Conservation (phyloP, 768 basidiomycete genomes). For the Phaeotremella skinneri region DNA sequence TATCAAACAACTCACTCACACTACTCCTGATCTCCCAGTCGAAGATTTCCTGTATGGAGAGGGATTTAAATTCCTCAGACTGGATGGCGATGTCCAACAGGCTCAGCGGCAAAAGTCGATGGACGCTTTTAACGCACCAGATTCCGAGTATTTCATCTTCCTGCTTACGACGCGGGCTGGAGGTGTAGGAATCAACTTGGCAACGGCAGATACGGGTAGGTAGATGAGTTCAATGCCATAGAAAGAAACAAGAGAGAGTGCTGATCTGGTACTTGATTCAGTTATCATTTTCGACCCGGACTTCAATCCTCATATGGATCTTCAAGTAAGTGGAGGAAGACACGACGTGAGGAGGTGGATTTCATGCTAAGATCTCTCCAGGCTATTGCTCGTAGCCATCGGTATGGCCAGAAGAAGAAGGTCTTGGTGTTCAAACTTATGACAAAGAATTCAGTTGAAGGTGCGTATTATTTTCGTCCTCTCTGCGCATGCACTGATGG, state of each 20-base stretch:
- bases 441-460: constrained; percentile 91
- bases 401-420: constrained; percentile 91
- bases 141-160: constrained; percentile 86
- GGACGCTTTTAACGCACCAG: constrained; percentile 87
- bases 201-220: constrained; percentile 79
- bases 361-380: constrained; percentile 53
- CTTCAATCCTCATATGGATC: constrained; percentile 90
- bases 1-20: no score
- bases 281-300: constrained; percentile 75
- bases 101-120: constrained; percentile 85
- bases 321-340: constrained; percentile 65
- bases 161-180: constrained; percentile 89
- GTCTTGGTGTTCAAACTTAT: constrained; percentile 94
- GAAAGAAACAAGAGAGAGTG: background rate
- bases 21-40: constrained; percentile 53
- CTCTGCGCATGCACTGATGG: background rate
- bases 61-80: constrained; percentile 70
- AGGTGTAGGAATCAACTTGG: constrained; percentile 77
- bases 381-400: constrained; percentile 92
- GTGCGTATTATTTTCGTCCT: constrained; percentile 49
- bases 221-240: constrained; percentile 59
- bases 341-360: no score
- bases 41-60: constrained; percentile 87
- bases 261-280: constrained; percentile 18
- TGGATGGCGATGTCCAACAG: constrained; percentile 86